phyloP scores from a whole-genome alignment of 2,329 filamentous ascomycete genomes.

The Fusarium pseudograminearum region DNA sequence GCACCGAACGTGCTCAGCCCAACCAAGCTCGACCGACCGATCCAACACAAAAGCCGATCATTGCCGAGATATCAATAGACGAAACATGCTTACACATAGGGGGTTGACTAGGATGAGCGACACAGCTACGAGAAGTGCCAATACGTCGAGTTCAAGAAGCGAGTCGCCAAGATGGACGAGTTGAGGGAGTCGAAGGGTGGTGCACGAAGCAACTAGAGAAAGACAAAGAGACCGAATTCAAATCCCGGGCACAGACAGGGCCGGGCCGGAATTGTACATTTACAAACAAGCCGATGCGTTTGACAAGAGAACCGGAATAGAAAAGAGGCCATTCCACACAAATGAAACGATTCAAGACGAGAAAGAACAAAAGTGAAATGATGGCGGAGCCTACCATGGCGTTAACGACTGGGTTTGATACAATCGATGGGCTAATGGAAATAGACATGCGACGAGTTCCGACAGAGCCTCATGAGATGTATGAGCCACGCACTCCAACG shows the following conservation, averaged over 20 bases:
- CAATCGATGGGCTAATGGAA: slow-evolving; percentile 46
- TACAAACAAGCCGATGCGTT: slow-evolving; percentile 44
- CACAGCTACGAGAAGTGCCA: slow-evolving; percentile 99
- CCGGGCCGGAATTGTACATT: slow-evolving; percentile 50
- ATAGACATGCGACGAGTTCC: slow-evolving; percentile 31
- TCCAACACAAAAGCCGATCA: slow-evolving; percentile 14
- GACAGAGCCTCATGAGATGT: slow-evolving; percentile 43
- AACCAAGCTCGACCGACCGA: slow-evolving; percentile 8
- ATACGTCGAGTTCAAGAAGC: slow-evolving; percentile 98
- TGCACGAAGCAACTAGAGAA: slow-evolving; percentile 81
- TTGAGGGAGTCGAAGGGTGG: slow-evolving; percentile 86
- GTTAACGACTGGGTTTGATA: slow-evolving; percentile 38
- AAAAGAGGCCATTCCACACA: slow-evolving; percentile 42
- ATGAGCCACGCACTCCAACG: slow-evolving; percentile 37
- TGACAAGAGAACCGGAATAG: slow-evolving; percentile 47
- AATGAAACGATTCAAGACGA: slow-evolving; percentile 26
- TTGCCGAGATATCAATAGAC: slow-evolving; percentile 26
- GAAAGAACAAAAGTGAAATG: slow-evolving; percentile 18
- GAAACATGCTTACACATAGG: slow-evolving; percentile 40
- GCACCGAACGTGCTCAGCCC: slow-evolving; percentile 19
- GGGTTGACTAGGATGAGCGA: slow-evolving; percentile 79
- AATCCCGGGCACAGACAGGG: slow-evolving; percentile 30
- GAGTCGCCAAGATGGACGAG: slow-evolving; percentile 99
- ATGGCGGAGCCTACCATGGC: slow-evolving; percentile 32
- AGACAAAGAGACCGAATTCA: slow-evolving; percentile 33